These are phyloP conservation scores for Psilocybe sp. DNA, from an alignment of 768 basidiomycete genomes.

Conservation along the genomic window DNA sequence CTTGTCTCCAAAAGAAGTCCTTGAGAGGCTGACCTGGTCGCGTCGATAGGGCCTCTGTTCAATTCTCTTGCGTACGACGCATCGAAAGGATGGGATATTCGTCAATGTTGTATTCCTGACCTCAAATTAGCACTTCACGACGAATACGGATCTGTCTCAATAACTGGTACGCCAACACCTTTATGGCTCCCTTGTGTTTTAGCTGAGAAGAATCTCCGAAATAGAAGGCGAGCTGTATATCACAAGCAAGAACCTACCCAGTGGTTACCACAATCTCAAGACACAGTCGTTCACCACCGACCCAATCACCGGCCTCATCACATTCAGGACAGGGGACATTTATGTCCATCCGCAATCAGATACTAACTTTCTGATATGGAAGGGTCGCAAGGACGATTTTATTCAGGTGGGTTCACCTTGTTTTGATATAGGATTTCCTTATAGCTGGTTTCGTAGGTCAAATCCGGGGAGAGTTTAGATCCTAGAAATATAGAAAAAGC, in stretches of 20 bases:
- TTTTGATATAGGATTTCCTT: too few species aligned
- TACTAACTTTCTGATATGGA: slow-evolving; percentile 17
- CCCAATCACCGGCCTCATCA: slow-evolving; percentile 14
- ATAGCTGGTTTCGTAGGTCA: too few species aligned
- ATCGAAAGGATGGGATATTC: slow-evolving; percentile 12
- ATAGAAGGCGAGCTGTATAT: slow-evolving; percentile 25
- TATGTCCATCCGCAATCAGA: slow-evolving; percentile 9
- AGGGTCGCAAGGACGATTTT: slow-evolving; percentile 26
- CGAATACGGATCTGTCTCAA: slow-evolving; percentile 8
- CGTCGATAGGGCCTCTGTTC: slow-evolving; percentile 20
- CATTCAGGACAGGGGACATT: slow-evolving; percentile 26
- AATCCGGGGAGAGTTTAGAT: neutral
- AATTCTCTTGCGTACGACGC: slow-evolving; percentile 3
- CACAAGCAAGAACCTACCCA: slow-evolving; percentile 17
- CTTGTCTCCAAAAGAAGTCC: neutral
- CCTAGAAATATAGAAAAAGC: neutral
- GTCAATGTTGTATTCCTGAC: slow-evolving; percentile 16
- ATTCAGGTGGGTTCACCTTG: slow-evolving; percentile 15
- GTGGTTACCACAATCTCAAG: slow-evolving; percentile 21
- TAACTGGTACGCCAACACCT: neutral
- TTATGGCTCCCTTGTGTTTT: neutral
- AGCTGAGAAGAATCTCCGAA: neutral
- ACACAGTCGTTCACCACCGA: slow-evolving; percentile 16
- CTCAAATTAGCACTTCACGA: slow-evolving; percentile 16
- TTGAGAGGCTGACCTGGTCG: neutral